Evolutionary conservation across 202 grass and related monocot species (phyloP).

Genomic region (Zoysia matrella): DNA sequence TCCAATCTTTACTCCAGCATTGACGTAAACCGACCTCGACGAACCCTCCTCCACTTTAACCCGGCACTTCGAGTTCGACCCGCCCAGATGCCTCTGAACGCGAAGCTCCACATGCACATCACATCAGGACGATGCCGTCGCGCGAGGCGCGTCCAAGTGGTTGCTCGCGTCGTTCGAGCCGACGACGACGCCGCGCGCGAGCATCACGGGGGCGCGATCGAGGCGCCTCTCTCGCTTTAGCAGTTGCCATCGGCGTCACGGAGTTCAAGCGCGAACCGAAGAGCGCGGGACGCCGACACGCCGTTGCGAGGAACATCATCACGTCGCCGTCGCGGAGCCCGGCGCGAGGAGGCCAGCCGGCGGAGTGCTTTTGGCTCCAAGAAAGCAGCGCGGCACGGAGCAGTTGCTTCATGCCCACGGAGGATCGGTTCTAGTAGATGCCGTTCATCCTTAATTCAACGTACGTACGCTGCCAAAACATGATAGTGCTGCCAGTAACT

Average conservation of each 20-base stretch:
- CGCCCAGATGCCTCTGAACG: neutral
- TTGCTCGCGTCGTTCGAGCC: neutral
- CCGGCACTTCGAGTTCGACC: too few relatives aligned
- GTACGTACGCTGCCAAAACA: neutral
- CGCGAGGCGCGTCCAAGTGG: slow-evolving; percentile 24
- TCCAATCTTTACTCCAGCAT: slow-evolving; percentile 27
- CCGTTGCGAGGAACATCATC: slow-evolving; percentile 16
- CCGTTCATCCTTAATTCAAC: neutral
- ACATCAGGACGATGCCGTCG: neutral
- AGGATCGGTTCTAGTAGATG: slow-evolving; percentile 29
- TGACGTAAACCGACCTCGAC: slow-evolving; percentile 16
- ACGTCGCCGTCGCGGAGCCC: slow-evolving; percentile 25
- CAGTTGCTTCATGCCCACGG: slow-evolving; percentile 36
- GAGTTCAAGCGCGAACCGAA: neutral
- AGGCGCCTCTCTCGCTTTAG: slow-evolving; percentile 29
- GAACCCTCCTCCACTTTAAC: neutral
- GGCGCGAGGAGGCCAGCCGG: neutral
- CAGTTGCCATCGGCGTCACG: slow-evolving; percentile 22
- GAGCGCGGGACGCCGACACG: neutral
- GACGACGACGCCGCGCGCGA: neutral
- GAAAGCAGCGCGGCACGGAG: slow-evolving; percentile 2
- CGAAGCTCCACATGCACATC: neutral
- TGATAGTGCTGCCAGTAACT: neutral
- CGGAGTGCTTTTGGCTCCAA: neutral
- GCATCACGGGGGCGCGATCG: neutral